A percentile compares a stretch with the other conserved stretches of the same genome.
Evolutionary conservation across 306 rosid species (phyloP).

Genomic region (Inga leiocalycina): DNA sequence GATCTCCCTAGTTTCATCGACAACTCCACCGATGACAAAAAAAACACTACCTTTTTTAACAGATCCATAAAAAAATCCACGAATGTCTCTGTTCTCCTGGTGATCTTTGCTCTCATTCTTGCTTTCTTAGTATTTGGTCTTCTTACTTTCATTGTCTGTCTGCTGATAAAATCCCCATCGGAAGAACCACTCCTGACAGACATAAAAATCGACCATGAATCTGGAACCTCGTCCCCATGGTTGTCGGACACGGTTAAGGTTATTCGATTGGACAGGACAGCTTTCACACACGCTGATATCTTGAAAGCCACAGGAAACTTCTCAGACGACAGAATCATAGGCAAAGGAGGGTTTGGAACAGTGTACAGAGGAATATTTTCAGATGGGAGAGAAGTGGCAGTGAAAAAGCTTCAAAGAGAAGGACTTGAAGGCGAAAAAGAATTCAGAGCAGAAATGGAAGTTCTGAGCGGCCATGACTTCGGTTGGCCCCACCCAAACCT

Average conservation of each 20-base stretch:
- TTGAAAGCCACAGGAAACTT: conserved; percentile 75
- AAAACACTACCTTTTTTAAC: conserved; percentile 7
- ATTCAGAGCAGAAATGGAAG: conserved; percentile 91
- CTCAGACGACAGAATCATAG: conserved; percentile 80
- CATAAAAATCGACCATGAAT: conserved; percentile 49
- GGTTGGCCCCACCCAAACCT: conserved; percentile 97
- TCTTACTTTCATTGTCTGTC: conserved; percentile 52
- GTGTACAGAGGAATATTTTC: conserved; percentile 77
- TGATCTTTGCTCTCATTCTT: conserved; percentile 44
- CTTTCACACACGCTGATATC: conserved; percentile 81
- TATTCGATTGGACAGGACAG: conserved; percentile 78
- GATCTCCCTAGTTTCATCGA: conserved; percentile 56
- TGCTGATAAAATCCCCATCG: conserved; percentile 46
- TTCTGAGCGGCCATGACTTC: conserved; percentile 72
- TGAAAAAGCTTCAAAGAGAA: conserved; percentile 83
- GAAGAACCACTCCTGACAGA: conserved; percentile 51
- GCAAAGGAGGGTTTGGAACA: conserved; percentile 93
- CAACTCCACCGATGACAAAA: conserved; percentile 19
- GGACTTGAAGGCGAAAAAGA: conserved; percentile 91
- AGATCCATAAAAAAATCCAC: conserved; percentile 21
- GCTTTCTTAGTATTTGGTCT: conserved; percentile 55
- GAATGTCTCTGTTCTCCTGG: conserved; percentile 45
- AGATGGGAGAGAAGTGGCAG: conserved; percentile 85
- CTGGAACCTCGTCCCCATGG: conserved; percentile 69
- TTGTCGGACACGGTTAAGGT: conserved; percentile 66